phyloP scores from a whole-genome alignment of 306 rosid species.

The Ammopiptanthus mongolicus region DNA sequence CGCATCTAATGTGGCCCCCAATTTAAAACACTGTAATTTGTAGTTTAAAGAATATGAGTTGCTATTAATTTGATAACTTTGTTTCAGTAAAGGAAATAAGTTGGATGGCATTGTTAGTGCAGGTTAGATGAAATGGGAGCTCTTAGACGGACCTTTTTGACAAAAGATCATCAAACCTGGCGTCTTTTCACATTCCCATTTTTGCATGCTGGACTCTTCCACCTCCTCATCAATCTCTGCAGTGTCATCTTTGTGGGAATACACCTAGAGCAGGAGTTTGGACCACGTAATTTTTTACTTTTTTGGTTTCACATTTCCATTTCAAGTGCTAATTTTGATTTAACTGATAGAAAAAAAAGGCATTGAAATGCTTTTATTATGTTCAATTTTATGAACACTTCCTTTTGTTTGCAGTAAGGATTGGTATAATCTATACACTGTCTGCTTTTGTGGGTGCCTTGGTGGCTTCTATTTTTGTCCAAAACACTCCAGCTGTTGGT shows the following conservation, averaged over 20 bases:
- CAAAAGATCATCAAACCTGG: conserved; percentile 62
- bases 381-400: conserved; percentile 5
- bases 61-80: too few relatives aligned
- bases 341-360: not conserved
- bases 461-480: conserved; percentile 83
- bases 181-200: conserved; percentile 82
- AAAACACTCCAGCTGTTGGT: conserved; percentile 59
- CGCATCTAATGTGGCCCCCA: too few relatives aligned
- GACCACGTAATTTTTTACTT: conserved; percentile 45
- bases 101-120: conserved; percentile 12
- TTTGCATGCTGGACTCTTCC: conserved; percentile 78
- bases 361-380: conserved; percentile 1
- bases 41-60: too few relatives aligned
- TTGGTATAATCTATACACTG: conserved; percentile 66
- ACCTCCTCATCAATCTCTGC: conserved; percentile 71
- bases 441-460: conserved; percentile 72
- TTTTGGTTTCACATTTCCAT: not conserved
- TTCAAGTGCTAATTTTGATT: conserved; percentile 3
- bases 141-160: conserved; percentile 42
- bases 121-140: conserved; percentile 93
- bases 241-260: conserved; percentile 66
- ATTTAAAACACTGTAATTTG: too few relatives aligned
- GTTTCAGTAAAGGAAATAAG: not conserved
- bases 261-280: conserved; percentile 72
- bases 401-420: conserved; percentile 54